Evolutionary conservation across 169 alveolate species (phyloP), one percentile per base, ranked within the genome.

Genomic region (Besnoitia besnoiti): DNA sequence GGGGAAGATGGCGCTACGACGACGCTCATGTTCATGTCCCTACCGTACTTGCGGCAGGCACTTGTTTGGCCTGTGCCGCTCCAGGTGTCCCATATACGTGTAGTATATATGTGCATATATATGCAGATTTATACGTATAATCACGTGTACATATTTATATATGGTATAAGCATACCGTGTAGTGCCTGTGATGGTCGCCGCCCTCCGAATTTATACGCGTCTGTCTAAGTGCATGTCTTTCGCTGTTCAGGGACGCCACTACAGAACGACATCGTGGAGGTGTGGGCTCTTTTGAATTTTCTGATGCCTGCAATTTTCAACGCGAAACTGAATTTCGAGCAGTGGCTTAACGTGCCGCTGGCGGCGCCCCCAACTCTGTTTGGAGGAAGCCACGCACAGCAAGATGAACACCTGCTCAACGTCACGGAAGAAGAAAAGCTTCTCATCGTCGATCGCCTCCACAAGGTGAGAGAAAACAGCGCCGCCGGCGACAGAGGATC

Each of bases 261-360:
- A 55, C 99, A 98, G 92, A 98, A 98, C 91, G 98, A 98, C 90
- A 93, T 98, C 30, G 98, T 97, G 95, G 99, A 98, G 94, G 95
- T 98, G 82, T 98, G 99, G 99, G 98, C 99, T n/a, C 95, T 98
- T 16, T 91, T 98, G 91, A 99, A 98, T 87, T 98, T 98, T 95
- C 95, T 99, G 76, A 98, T 98, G 96, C 99, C 99, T 5, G 40
- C 85, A 16, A 89, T 93, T 35, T 93, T 93, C 61, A 82, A 90
- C 35, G 90, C 93, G 61, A 79, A 79, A 89, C 39, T 90, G 84
- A 77, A 90, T 35, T 77, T 82, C 35, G 93, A 82, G 79, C 90
- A 90, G 80, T 82, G 90, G 93, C 88, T 79, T 49, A 90, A 90
- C 49, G 82, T 90, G 44, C 89, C 93, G 5, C 62, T 90, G 8